A percentile compares a stretch with the other conserved stretches of the same genome.
Evolutionary conservation across 176 grass and related monocot species (phyloP).

Genomic region (Oryza officinalis): DNA sequence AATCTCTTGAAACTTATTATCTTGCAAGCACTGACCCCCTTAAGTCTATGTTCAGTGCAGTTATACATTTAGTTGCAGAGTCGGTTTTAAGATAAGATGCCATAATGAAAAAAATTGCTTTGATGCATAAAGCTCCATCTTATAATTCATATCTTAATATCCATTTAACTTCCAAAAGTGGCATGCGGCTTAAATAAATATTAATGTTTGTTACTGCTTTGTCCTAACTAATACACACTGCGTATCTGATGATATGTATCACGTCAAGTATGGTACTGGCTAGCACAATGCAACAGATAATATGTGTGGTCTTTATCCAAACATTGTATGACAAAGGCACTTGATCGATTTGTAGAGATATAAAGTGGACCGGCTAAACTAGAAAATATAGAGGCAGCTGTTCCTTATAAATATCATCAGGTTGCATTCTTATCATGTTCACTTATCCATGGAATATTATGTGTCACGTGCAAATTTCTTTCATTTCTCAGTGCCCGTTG

Average conservation of each 20-base stretch:
- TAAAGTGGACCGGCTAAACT: not conserved
- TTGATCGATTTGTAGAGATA: not conserved
- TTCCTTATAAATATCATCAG: slow-evolving; percentile 5
- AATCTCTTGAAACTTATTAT: not conserved
- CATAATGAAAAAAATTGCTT: not conserved
- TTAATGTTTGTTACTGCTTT: not conserved
- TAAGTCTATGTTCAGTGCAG: not conserved
- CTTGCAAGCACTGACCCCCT: not conserved
- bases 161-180: not conserved
- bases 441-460: not conserved
- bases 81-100: not conserved
- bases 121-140: not conserved
- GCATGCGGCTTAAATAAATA: not conserved
- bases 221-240: not conserved
- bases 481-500: not conserved
- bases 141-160: not conserved
- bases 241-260: not conserved
- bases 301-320: not conserved
- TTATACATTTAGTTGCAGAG: not conserved
- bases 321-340: slow-evolving; percentile 3
- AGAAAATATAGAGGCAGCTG: slow-evolving; percentile 30
- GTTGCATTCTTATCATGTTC: not conserved
- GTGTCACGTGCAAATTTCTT: not conserved
- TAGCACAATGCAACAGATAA: not conserved
- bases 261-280: not conserved